Conservation (phyloP, 2,329 filamentous ascomycete genomes). For the Simplicillium aogashimaense region DNA sequence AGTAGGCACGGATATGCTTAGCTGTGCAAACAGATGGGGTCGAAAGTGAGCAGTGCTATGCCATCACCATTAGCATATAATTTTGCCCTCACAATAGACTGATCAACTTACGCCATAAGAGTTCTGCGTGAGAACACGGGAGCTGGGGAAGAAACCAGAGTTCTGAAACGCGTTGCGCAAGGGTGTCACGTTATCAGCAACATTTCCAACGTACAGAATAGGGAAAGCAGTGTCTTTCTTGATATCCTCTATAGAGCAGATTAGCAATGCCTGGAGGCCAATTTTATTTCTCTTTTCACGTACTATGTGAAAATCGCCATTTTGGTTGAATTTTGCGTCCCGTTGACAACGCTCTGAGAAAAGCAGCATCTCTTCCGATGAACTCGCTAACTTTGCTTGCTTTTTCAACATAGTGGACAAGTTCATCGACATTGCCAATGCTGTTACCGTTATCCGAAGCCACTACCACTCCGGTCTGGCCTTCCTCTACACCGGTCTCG, state of each 20-base stretch:
- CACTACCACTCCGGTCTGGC: too few species aligned
- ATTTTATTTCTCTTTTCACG: conserved; percentile 4
- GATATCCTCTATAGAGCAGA: conserved; percentile 14
- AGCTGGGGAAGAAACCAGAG: conserved; percentile 31
- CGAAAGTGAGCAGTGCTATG: conserved; percentile 38
- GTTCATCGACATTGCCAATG: conserved; percentile 19
- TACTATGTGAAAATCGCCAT: conserved; percentile 26
- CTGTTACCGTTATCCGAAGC: too few species aligned
- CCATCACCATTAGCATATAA: not conserved
- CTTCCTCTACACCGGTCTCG: too few species aligned
- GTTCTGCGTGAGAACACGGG: conserved; percentile 36
- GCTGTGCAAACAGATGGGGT: conserved; percentile 34
- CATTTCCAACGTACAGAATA: conserved; percentile 33
- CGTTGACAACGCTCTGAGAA: too few species aligned
- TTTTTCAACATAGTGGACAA: conserved; percentile 20
- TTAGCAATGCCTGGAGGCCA: not conserved
- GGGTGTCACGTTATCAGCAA: conserved; percentile 38
- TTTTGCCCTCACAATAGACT: not conserved
- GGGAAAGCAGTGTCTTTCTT: conserved; percentile 27
- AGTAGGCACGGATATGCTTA: conserved; percentile 29
- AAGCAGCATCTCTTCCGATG: too few species aligned
- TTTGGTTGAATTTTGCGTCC: conserved; percentile 19
- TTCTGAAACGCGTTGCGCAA: conserved; percentile 33
- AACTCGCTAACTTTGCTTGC: conserved; percentile 25
- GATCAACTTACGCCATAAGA: conserved; percentile 34